Base-by-base conservation (phyloP, 139 green algal genomes). In the Mychonastes homosphaera region DNA sequence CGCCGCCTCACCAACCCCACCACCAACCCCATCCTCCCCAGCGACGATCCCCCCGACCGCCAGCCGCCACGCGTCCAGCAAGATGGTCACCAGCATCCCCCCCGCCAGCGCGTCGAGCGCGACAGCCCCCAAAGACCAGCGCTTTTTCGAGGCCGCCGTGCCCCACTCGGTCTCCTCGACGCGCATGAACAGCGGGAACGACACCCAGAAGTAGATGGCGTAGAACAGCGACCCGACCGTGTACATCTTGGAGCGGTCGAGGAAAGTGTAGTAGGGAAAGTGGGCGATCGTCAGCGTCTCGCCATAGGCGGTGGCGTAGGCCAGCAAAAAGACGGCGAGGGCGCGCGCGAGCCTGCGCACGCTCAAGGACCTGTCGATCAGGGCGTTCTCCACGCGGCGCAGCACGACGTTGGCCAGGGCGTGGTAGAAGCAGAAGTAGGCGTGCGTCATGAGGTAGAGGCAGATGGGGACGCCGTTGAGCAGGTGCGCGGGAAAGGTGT, bases 381-480 rank as follows among this genome's bases (percentile, higher is more conserved):
- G 53, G 21, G 53, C 53, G 19, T 47, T 72, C 21, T 69, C 48
- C 4, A 77, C 67, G 69, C 64, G n/a, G 0, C 89, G 56, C 18
- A 98, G 71, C 15, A 86, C 38, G 13, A 97, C 28, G 65, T 99
- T 99, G 52, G 86, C 80, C 0, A 97, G 41, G 8, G 78, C 69
- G 64, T 98, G 93, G 67, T 99, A 99, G 70, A 99, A 94, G 68
- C 75, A 88, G 67, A 98, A 98, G 81, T 99, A 99, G 18, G 82
- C 91, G 64, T 98, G 93, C 19, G 93, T 99, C 87, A 99, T 94
- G 23, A 98, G 70, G 72, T 89, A 96, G 32, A 99, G 70, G 3
- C 70, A 73, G 40, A 98, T 87, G 40, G 93, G 93, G 1, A 99
- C 86, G 46, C 85, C 72, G 62, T 95, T 95, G 5, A 94, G 70